Percentiles rank a stretch among this genome's conserved stretches.
These are phyloP conservation scores for Raddia distichophylla DNA, from an alignment of 176 grass and related monocot genomes.

Conservation along the genomic window DNA sequence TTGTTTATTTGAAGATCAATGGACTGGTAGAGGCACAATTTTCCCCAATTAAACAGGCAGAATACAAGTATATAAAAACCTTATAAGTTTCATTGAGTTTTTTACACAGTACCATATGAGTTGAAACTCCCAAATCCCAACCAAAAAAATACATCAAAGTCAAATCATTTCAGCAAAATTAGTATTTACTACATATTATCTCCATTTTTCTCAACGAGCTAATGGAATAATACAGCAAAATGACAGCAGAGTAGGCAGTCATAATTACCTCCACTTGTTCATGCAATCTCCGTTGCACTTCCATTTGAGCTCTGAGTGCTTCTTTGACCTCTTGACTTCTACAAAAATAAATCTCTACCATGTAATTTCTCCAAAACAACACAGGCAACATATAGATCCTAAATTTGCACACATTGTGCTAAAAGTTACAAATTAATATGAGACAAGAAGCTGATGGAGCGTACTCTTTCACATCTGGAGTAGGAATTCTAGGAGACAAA, in stretches of 20 bases:
- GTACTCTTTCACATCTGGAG: constrained; percentile 67
- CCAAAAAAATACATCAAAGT: not conserved
- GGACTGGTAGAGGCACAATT: not conserved
- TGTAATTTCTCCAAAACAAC: not conserved
- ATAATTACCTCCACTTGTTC: constrained; percentile 58
- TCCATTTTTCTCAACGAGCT: not conserved
- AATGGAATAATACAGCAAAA: not conserved
- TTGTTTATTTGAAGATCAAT: not conserved
- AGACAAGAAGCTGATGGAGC: not conserved
- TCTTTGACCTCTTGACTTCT: constrained; percentile 65
- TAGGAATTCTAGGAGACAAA: constrained; percentile 61
- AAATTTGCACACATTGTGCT: not conserved
- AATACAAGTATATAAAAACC: not conserved
- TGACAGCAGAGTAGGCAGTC: not conserved
- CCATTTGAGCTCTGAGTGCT: constrained; percentile 62
- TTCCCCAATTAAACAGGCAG: not conserved
- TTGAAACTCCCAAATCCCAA: not conserved
- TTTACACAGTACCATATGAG: not conserved
- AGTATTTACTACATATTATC: not conserved
- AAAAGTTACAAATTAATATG: not conserved
- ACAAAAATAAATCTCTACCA: not conserved
- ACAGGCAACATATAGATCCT: not conserved
- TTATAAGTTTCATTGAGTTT: not conserved
- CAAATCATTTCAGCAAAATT: not conserved
- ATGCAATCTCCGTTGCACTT: constrained; percentile 56